phyloP scores from a whole-genome alignment of 345 rosid species.

The Linum usitatissimum region DNA sequence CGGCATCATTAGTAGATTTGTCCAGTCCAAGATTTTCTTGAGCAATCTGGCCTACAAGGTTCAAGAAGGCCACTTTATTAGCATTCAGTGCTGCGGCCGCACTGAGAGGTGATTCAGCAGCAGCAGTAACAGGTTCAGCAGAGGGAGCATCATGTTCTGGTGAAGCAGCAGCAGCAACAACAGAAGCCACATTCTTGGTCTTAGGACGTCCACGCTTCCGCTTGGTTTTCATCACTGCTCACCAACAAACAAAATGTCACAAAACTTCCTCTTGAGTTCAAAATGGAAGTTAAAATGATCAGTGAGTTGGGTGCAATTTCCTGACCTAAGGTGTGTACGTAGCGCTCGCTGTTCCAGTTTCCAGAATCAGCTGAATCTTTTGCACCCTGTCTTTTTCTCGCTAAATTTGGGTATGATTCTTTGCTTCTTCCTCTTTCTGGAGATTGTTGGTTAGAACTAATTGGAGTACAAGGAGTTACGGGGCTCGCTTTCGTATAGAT shows the following conservation, averaged over 20 bases:
- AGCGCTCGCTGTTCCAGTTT: not conserved
- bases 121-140: not conserved
- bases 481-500: not conserved
- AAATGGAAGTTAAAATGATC: not conserved
- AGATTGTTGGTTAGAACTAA: not conserved
- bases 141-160: too few relatives aligned
- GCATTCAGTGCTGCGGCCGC: not conserved
- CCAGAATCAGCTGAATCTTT: not conserved
- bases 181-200: not conserved
- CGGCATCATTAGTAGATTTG: not conserved
- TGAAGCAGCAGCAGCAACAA: not conserved
- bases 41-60: slow-evolving; percentile 18
- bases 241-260: not conserved
- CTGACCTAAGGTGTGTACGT: not conserved
- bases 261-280: not conserved
- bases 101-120: not conserved
- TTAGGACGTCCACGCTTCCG: not conserved
- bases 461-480: too few relatives aligned
- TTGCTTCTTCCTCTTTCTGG: not conserved
- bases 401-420: not conserved
- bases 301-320: too few relatives aligned
- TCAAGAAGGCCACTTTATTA: slow-evolving; percentile 9
- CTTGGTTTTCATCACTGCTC: not conserved
- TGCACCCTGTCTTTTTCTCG: not conserved
- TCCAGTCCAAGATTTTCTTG: not conserved